Percentiles rank a stretch among this genome's conserved stretches.
phyloP scores from a whole-genome alignment of 768 basidiomycete species.

The Amanita fuliginea region DNA sequence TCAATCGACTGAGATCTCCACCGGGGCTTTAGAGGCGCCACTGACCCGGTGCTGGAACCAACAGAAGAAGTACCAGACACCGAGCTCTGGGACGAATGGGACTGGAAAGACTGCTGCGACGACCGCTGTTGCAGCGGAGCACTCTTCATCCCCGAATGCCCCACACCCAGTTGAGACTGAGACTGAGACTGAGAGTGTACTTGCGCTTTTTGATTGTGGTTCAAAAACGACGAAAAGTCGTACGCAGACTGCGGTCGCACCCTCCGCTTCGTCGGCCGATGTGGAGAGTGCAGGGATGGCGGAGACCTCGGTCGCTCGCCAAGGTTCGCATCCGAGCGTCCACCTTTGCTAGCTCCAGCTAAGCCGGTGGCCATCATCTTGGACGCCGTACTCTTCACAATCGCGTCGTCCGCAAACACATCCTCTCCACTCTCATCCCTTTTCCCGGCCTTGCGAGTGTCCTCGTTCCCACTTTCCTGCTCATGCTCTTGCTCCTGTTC shows the following conservation, averaged over 20 bases:
- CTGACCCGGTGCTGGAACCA: no score
- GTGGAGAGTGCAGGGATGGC: background rate
- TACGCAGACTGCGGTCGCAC: constrained; percentile 53
- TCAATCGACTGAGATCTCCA: constrained; percentile 32
- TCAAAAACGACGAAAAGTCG: constrained; percentile 27
- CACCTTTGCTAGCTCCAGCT: constrained; percentile 4
- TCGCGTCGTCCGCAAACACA: constrained; percentile 44
- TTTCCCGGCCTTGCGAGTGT: constrained; percentile 20
- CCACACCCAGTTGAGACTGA: background rate
- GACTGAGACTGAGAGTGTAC: constrained; percentile 12
- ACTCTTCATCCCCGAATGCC: no score
- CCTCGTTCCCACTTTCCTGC: constrained; percentile 3
- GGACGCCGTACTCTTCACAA: constrained; percentile 42
- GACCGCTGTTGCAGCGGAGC: constrained; percentile 12
- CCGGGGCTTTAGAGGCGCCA: constrained; percentile 25
- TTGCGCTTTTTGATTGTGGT: constrained; percentile 15
- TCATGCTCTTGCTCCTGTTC: constrained; percentile 7
- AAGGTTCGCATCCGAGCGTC: constrained; percentile 17
- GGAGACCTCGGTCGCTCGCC: constrained; percentile 13
- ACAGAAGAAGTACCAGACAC: background rate
- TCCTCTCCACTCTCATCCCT: constrained; percentile 23
- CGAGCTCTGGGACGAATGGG: constrained; percentile 11
- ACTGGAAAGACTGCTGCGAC: constrained; percentile 9
- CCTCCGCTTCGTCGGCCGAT: constrained; percentile 18
- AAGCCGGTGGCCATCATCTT: constrained; percentile 14